Evolutionary conservation across 2,329 filamentous ascomycete species (phyloP).

Genomic region (Colletotrichum viniferum): DNA sequence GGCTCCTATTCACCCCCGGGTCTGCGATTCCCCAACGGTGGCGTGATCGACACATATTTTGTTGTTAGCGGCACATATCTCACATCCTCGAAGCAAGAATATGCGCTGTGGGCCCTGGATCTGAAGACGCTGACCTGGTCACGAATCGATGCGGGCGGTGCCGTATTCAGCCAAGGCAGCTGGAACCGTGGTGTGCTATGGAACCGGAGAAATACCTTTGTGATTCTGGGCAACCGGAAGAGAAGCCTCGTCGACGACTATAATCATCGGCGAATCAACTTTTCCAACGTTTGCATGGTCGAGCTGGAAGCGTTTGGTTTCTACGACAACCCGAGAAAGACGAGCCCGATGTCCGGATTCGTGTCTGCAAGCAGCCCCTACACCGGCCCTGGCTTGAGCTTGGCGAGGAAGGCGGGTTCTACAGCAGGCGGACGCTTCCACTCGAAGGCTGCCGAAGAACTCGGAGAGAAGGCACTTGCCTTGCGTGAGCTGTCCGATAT

Average conservation of each 20-base stretch:
- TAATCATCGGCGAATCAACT: constrained; percentile 97
- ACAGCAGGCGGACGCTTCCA: constrained; percentile 79
- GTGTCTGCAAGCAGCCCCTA: constrained; percentile 79
- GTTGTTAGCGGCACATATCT: constrained; percentile 97
- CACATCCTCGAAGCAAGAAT: constrained; percentile 97
- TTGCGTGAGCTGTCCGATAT: constrained; percentile 92
- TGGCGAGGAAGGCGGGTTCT: constrained; percentile 64
- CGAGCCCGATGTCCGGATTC: constrained; percentile 79
- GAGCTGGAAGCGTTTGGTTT: constrained; percentile 97
- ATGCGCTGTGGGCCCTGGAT: constrained; percentile 94
- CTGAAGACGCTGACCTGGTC: constrained; percentile 89
- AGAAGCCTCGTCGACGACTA: constrained; percentile 96
- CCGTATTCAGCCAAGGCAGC: constrained; percentile 93
- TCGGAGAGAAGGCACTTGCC: constrained; percentile 80
- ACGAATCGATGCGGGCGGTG: constrained; percentile 92
- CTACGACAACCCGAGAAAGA: constrained; percentile 90
- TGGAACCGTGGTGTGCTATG: constrained; percentile 97
- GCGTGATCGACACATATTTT: constrained; percentile 93
- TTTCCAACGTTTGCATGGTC: constrained; percentile 94
- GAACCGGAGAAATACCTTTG: constrained; percentile 92
- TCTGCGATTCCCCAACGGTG: constrained; percentile 92
- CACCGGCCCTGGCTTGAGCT: constrained; percentile 59
- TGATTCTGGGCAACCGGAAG: constrained; percentile 92
- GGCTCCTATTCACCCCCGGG: constrained; percentile 88
- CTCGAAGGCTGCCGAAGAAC: constrained; percentile 78